Base-by-base conservation (phyloP, 768 basidiomycete species). In the Gautieria morchelliformis region DNA sequence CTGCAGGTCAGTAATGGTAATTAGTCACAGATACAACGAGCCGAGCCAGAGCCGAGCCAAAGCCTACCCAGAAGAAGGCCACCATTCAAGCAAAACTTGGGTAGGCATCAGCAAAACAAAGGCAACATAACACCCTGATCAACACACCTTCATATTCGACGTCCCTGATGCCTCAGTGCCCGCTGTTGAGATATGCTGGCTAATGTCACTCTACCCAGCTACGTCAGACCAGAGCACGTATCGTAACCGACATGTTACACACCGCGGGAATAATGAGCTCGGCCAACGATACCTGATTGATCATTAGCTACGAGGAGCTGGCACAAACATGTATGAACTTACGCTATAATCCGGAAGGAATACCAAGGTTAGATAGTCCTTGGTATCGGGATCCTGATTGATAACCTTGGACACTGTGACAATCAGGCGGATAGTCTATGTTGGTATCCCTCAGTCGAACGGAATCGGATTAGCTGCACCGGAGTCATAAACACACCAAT, bases 271-370 rank as follows among this genome's bases (percentile, higher is more conserved):
- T 89, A 63, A 93, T 76, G 22, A 93, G 73, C 66, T 92, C 89
- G 1, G 89, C 87, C 47, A 89, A 70, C 47, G 86, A 87, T 40
- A 89, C 9, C 22, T 48, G 37, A 19, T 56, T 20, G 10, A 39
- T 24, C 32, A n/a, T 39, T 20, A 55, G 12, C 22, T 19, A 24
- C 40, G 22, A 15, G 11, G 37, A n/a, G 19, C 52, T 22, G 52
- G 47, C 7, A 53, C 20, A 8, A 24, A 15, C 5, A 41, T 30
- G 11, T 17, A 39, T 15, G 41, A 37, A 24, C 46, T 47, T 10
- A 70, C 91, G 1, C 85, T 87, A 72, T 99, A 99, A 68, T 98
- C 95, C 0, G 96, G 94, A 19, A 99, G 78, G 87, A 98, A 98
- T 75, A 87, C 89, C 60, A 98, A 78, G 47, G 83, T 83, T 61